Evolutionary conservation across 148 eudicot genomes (phyloP).

Genomic region (Rhododendron mucronatum): DNA sequence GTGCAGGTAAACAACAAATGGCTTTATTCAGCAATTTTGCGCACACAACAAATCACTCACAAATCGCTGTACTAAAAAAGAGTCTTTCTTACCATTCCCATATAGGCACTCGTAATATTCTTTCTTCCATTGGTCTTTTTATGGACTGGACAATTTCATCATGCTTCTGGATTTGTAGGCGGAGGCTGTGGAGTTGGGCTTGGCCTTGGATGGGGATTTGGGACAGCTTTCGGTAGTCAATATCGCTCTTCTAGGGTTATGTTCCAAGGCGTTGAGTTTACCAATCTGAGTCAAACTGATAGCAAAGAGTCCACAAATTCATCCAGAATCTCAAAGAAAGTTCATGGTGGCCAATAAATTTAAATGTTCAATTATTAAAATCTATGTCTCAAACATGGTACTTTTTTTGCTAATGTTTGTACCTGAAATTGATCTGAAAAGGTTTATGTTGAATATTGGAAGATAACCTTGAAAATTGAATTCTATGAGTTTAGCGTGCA

Average conservation of each 20-base stretch:
- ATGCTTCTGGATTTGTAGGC: conserved; percentile 32
- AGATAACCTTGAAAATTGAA: background rate
- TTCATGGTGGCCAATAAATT: conserved; percentile 15
- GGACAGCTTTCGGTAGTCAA: conserved; percentile 62
- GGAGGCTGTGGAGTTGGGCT: conserved; percentile 85
- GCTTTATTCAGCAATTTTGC: background rate
- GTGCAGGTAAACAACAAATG: conserved; percentile 51
- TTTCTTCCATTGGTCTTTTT: background rate
- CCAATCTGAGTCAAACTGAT: conserved; percentile 14
- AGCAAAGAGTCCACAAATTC: conserved; percentile 22
- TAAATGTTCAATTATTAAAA: background rate
- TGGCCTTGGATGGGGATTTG: conserved; percentile 88
- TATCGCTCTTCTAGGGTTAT: conserved; percentile 52
- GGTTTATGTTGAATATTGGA: background rate
- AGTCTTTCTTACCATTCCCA: background rate
- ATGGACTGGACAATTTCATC: background rate
- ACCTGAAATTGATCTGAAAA: background rate
- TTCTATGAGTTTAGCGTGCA: background rate
- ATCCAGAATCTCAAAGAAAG: conserved; percentile 12
- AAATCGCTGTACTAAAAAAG: background rate
- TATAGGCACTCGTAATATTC: background rate
- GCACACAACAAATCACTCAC: background rate
- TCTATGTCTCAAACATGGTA: background rate
- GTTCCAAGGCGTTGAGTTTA: conserved; percentile 56
- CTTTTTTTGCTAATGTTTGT: background rate